Evolutionary conservation across 345 rosid species (phyloP).

Genomic region (Arabis hirsuta): DNA sequence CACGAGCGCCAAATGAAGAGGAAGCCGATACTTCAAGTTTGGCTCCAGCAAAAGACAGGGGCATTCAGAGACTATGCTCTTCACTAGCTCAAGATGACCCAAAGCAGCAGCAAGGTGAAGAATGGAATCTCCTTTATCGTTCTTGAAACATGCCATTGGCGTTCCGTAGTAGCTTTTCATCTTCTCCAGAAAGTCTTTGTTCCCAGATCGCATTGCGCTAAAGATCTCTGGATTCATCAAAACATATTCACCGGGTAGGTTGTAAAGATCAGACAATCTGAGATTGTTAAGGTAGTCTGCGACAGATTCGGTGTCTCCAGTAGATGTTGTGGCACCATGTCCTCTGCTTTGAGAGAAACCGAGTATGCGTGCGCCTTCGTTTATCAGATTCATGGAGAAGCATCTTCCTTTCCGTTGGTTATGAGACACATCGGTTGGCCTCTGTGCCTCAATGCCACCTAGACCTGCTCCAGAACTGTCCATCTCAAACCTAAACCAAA

Average conservation of each 20-base stretch:
- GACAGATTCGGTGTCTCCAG: not conserved
- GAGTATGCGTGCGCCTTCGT: not conserved
- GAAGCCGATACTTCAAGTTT: too few species aligned
- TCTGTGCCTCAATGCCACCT: constrained; percentile 12
- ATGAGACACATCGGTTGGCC: not conserved
- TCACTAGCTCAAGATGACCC: not conserved
- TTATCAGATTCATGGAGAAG: not conserved
- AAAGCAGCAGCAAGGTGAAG: constrained; percentile 9
- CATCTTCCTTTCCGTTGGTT: not conserved
- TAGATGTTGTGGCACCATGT: not conserved
- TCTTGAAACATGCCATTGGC: not conserved
- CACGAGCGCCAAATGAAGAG: too few species aligned
- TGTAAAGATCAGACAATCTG: not conserved
- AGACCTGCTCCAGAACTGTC: not conserved
- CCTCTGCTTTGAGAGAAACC: not conserved
- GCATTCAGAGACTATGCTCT: not conserved
- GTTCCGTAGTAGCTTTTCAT: not conserved
- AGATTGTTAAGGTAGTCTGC: not conserved
- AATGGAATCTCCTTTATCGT: not conserved
- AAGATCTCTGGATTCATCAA: not conserved
- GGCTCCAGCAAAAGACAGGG: not conserved
- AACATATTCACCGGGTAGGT: not conserved
- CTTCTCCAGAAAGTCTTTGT: not conserved
- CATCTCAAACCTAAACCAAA: constrained; percentile 15
- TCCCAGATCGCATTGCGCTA: not conserved